Percentiles rank a stretch among this genome's conserved stretches.
Conservation (phyloP, 1,284 basidiomycete genomes). For the Tetrapyrgos nigripes region DNA sequence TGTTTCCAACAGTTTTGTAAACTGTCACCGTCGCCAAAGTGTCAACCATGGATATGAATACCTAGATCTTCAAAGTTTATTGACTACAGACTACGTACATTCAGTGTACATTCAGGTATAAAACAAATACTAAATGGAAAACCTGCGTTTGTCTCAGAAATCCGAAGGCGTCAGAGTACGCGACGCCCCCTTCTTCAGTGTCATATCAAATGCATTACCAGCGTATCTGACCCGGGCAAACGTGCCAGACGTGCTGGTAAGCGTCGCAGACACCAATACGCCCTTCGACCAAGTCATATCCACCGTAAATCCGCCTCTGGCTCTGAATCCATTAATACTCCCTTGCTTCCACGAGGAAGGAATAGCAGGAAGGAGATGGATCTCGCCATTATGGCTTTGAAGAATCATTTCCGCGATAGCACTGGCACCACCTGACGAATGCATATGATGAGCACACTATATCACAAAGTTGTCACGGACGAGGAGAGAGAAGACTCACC, state of each 20-base stretch:
- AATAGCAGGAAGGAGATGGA: conserved; percentile 24
- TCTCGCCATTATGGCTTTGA: conserved; percentile 26
- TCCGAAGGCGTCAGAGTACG: conserved; percentile 1
- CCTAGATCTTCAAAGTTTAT: no score
- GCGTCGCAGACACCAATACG: conserved; percentile 6
- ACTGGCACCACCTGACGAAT: conserved; percentile 12
- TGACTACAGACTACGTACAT: no score
- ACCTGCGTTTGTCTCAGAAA: conserved; percentile 1
- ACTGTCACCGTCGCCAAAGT: no score
- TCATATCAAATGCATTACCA: conserved; percentile 4
- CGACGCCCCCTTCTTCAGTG: not conserved
- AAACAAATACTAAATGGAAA: no score
- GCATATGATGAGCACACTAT: not conserved
- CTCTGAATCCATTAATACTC: conserved; percentile 20
- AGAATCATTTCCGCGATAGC: conserved; percentile 24
- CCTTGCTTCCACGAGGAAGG: conserved; percentile 18
- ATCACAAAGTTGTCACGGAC: not conserved
- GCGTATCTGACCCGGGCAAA: conserved; percentile 13
- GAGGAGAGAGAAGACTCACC: conserved; percentile 6
- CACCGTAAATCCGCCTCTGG: conserved; percentile 19
- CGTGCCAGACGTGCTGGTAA: conserved; percentile 15
- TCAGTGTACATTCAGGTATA: no score
- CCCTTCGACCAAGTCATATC: conserved; percentile 21
- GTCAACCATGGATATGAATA: no score
- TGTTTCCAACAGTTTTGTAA: no score